Percentiles rank a stretch among this genome's conserved stretches.
Evolutionary conservation across 805 yeast genomes (phyloP).

Genomic region (Candida manassasensis): DNA sequence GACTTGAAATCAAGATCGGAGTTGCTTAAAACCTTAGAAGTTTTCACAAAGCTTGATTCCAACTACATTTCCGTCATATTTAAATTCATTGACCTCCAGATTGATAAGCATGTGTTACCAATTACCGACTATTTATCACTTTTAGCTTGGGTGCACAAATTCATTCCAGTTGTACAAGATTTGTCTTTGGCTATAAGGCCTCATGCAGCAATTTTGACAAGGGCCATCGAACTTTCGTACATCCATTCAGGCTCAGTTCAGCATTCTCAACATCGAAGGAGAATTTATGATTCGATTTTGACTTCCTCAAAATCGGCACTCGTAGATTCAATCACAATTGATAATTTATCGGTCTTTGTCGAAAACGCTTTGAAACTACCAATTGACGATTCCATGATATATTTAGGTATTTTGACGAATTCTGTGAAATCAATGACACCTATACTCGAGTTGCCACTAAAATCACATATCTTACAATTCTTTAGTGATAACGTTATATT

Average conservation of each 20-base stretch:
- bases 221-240: conserved; percentile 9
- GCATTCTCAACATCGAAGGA: conserved; percentile 13
- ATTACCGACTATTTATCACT: conserved; percentile 52
- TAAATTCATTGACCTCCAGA: conserved; percentile 34
- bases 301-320: conserved; percentile 20
- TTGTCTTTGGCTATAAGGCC: conserved; percentile 14
- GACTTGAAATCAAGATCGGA: conserved; percentile 45
- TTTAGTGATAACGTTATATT: conserved; percentile 27
- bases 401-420: conserved; percentile 21
- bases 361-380: background rate
- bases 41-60: conserved; percentile 27
- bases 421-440: conserved; percentile 22
- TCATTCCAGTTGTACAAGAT: conserved; percentile 20
- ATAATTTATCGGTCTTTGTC: conserved; percentile 3
- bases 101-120: conserved; percentile 37
- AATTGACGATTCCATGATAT: conserved; percentile 11
- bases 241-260: conserved; percentile 5
- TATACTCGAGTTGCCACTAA: conserved; percentile 1
- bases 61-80: conserved; percentile 31
- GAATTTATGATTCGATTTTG: conserved; percentile 26
- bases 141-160: conserved; percentile 52
- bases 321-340: conserved; percentile 1
- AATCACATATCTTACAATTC: conserved; percentile 2
- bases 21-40: conserved; percentile 36
- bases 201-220: conserved; percentile 37